Evolutionary conservation across 345 rosid genomes (phyloP), one percentile per base, ranked within the genome.

Genomic region (Nephelium lappaceum): DNA sequence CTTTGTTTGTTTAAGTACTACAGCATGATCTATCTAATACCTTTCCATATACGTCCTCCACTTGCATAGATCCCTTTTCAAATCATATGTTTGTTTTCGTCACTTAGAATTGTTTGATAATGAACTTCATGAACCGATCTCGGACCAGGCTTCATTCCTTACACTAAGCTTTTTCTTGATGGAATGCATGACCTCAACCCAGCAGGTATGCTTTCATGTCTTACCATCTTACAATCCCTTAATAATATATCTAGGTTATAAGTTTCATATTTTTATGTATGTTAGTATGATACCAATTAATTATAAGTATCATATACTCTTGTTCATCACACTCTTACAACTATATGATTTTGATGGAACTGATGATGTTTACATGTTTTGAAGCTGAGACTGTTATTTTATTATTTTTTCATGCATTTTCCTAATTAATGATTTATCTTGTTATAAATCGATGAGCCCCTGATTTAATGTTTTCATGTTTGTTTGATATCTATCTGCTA

Each of bases 91-190:
- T 5, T 19, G 43, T 16, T n/a, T 57, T 74, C 14, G 18, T 69
- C 71, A 42, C 11, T 45, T 23, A 53, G 58, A 53, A 53, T 39
- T 39, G 3, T 42, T 58, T 43, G 25, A 24, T 21, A 24, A 14
- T 27, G 71, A 45, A 42, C 41, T 71, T 51, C 38, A 60, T 62
- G 68, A 24, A 57, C 42, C 42, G 86, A 91, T 88, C 93, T 89
- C 95, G 93, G 95, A 91, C 91, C 93, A 91, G 95, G 95, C 95
- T 91, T 91, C 95, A 91, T 91, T 91, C 93, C 88, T 91, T 72
- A 88, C 91, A 82, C 90, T 86, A 49, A 63, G 31, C 85, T 81
- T 88, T 88, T 83, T 85, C 82, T 23, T 72, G 57, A 36, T 68
- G 15, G 36, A 61, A 79, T 45, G 58, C 57, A 19, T 25, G 43